A percentile compares a stretch with the other conserved stretches of the same genome.
Evolutionary conservation across 345 rosid species (phyloP).

Genomic region (Punica granatum): DNA sequence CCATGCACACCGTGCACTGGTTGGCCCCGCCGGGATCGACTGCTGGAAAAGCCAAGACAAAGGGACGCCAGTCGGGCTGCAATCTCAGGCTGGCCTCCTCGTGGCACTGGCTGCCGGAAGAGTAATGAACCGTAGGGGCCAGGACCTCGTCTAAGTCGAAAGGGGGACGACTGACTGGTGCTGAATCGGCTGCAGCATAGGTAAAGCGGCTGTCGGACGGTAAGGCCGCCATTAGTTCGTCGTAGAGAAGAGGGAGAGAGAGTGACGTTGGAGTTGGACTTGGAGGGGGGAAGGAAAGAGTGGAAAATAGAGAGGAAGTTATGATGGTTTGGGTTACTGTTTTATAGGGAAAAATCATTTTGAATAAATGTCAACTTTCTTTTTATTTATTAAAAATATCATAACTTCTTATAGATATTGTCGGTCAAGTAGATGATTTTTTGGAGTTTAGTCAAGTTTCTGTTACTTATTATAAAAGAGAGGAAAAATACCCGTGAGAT

Average conservation of each 20-base stretch:
- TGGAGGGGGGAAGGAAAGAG: background rate
- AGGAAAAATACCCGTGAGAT: too few relatives aligned
- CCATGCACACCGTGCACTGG: constrained; percentile 20
- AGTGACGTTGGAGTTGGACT: background rate
- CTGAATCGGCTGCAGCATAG: background rate
- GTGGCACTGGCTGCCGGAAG: background rate
- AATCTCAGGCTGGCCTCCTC: background rate
- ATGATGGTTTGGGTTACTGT: too few relatives aligned
- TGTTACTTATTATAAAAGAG: too few relatives aligned
- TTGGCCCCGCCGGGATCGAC: background rate
- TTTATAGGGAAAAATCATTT: too few relatives aligned
- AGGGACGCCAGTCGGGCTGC: background rate
- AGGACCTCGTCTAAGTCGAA: constrained; percentile 17
- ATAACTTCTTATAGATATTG: too few relatives aligned
- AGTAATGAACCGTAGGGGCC: background rate
- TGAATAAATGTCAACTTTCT: too few relatives aligned
- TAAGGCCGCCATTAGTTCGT: background rate
- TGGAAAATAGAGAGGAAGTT: too few relatives aligned
- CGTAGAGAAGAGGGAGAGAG: background rate
- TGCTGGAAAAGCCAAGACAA: background rate
- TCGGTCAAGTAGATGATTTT: too few relatives aligned
- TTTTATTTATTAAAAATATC: too few relatives aligned
- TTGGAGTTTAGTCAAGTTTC: too few relatives aligned
- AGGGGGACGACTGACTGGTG: background rate
- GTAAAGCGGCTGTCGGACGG: background rate